Evolutionary conservation across 2,329 filamentous ascomycete species (phyloP).

Genomic region (Microascus cirrosus): DNA sequence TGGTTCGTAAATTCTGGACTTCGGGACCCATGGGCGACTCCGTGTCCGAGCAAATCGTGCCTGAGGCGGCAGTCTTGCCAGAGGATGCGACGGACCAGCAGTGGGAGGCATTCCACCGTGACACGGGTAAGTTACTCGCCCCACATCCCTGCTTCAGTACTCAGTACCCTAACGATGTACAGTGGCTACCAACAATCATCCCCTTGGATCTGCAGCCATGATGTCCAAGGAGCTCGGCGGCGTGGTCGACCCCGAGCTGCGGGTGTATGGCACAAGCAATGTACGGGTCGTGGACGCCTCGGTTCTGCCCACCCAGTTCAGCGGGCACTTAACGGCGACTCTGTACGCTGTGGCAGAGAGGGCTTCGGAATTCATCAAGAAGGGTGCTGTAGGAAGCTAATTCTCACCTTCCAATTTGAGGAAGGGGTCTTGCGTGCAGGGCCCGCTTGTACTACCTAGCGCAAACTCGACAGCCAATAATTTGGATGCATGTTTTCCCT

Average conservation of each 20-base stretch:
- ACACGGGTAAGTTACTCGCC: constrained; percentile 16
- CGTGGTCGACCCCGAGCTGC: constrained; percentile 29
- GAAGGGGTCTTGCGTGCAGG: too few relatives aligned
- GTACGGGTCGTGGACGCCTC: constrained; percentile 38
- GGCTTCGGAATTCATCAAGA: constrained; percentile 16
- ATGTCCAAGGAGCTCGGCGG: constrained; percentile 30
- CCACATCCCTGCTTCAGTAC: not conserved
- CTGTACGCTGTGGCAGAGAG: constrained; percentile 43
- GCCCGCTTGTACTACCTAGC: too few relatives aligned
- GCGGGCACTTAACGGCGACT: constrained; percentile 34
- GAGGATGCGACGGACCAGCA: constrained; percentile 20
- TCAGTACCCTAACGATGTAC: not conserved
- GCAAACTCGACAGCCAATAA: too few relatives aligned
- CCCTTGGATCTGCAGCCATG: constrained; percentile 33
- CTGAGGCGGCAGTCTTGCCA: constrained; percentile 13
- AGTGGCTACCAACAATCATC: constrained; percentile 27
- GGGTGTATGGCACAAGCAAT: constrained; percentile 34
- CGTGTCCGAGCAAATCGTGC: constrained; percentile 10
- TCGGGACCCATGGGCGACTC: constrained; percentile 16
- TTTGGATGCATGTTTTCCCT: too few relatives aligned
- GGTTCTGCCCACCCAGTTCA: constrained; percentile 34
- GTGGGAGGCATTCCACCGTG: constrained; percentile 22
- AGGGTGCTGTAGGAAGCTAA: not conserved
- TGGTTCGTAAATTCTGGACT: constrained; percentile 16
- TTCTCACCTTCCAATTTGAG: too few relatives aligned